phyloP scores from a whole-genome alignment of 176 grass and related monocot genomes.

The Aegilops tauschii region DNA sequence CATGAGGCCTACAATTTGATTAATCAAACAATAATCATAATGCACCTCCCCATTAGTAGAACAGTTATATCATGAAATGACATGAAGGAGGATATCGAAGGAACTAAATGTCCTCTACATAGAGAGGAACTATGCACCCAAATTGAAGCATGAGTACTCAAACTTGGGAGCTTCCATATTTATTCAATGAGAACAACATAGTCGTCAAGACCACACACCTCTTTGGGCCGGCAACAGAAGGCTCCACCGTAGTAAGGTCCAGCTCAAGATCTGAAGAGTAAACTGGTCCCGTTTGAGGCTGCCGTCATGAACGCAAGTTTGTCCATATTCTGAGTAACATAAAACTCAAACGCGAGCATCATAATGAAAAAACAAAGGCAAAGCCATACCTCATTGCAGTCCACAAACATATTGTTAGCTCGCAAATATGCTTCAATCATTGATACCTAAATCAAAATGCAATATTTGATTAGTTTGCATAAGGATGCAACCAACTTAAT shows the following conservation, averaged over 20 bases:
- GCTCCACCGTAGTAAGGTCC: slow-evolving; percentile 71
- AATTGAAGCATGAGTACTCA: neutral
- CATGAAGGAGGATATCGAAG: neutral
- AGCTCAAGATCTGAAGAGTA: slow-evolving; percentile 93
- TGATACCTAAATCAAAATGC: slow-evolving; percentile 55
- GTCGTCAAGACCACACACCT: slow-evolving; percentile 38
- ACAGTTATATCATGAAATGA: neutral
- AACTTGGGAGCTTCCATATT: neutral
- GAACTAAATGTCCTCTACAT: neutral
- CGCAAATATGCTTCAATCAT: slow-evolving; percentile 94
- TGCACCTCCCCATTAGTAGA: neutral
- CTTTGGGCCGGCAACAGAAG: slow-evolving; percentile 86
- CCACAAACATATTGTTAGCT: slow-evolving; percentile 92
- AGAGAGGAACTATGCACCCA: neutral
- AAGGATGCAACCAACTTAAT: neutral
- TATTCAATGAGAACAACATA: neutral
- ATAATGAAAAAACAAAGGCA: neutral
- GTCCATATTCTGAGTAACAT: neutral
- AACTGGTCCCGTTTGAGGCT: slow-evolving; percentile 66
- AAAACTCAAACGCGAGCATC: neutral
- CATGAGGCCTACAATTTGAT: slow-evolving; percentile 73
- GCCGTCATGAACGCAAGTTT: slow-evolving; percentile 26
- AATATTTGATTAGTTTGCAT: slow-evolving; percentile 8
- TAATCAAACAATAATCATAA: slow-evolving; percentile 6
- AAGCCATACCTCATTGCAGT: slow-evolving; percentile 66